Evolutionary conservation across 192 early-diverging fungal species (phyloP), one percentile per base, ranked within the genome.

Genomic region (Nowakowskiella sp.): DNA sequence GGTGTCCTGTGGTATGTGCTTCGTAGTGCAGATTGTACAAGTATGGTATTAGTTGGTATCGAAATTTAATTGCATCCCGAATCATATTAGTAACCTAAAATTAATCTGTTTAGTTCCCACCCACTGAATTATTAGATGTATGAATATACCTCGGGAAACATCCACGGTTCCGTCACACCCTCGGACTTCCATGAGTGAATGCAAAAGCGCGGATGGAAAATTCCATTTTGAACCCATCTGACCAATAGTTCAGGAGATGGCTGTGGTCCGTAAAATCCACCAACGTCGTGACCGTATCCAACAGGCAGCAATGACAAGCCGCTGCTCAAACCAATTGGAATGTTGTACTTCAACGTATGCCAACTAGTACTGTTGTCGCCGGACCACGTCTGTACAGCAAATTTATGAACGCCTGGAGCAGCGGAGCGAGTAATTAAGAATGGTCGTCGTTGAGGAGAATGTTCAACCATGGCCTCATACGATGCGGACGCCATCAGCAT

Each of bases 131-230:
- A 26, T 8, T 28, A 56, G 24, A 44, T 21, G 47, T 21, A 5
- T 45, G 49, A 19, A 16, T 44, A 53, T 47, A 62, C 62, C 22
- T 73, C 65, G 7, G 67, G 68, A 49, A 67, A 74, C 71, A 80
- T 82, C 80, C 80, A 81, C 16, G 71, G 78, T 47, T 80, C 77
- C 21, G 80, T 82, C 0, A 82, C 64, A 25, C 68, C 68, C 44
- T 82, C 80, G 2, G 53, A 32, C 50, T 82, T 82, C 71, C 71
- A 82, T 8, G 76, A 80, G 55, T 82, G 80, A 31, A 82, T 74
- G 43, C 73, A 82, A 44, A 81, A 81, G 13, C 80, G 23, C 27
- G 80, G 73, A 53, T 67, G 68, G 3, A 62, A 78, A 9, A 82
- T 60, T 4, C 73, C 80, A 42, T 73, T 69, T 32, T 82, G 80